Base-by-base conservation (phyloP, 495 filamentous ascomycete species). In the Penicillium desertorum region DNA sequence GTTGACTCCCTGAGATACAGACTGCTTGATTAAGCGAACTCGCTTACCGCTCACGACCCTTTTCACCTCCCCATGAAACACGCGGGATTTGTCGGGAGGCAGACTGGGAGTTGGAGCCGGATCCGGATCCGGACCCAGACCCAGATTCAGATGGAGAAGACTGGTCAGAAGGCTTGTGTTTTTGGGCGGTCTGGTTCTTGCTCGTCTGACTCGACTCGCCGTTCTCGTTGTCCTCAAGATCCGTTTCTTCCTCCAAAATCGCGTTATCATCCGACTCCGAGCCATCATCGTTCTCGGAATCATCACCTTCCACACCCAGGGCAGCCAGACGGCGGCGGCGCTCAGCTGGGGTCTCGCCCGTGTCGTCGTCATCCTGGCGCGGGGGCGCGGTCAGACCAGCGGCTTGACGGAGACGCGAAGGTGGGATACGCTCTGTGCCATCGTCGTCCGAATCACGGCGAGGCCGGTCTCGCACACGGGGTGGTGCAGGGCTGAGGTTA, bases 281-380 rank as follows among this genome's bases (percentile, higher is more conserved):
- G 17, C 64, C 74, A 9, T 83, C 80, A 54, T 17, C 36, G 7
- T 85, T 85, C 39, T 90, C 87, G 41, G 82, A 85, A 46, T 88
- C 85, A 17, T 79, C 81, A 17, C 79, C 80, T 23, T 79, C 80
- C 7, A 81, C 73, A 45, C 91, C 91, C n/a, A 96, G 74, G 5
- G 92, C 93, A 2, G 90, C 93, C 53, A 95, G 84, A 70, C 93
- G 85, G 58, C 92, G 81, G 37, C 88, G 81, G 43, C 88, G 80
- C 72, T 96, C 92, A 0, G 91, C 92, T 0, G 89, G 84, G 4
- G 91, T 96, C 71, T 96, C 92, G 41, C 78, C 82, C 3, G 72
- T 74, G 23, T 86, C 83, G 17, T 74, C 78, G 39, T 67, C 56
- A 49, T 9, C 43, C 62, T 72, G 34, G 48, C 65, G 58, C 36